Evolutionary conservation across 352 stramenopile species (phyloP).

Genomic region (Phytophthora hybrid): DNA sequence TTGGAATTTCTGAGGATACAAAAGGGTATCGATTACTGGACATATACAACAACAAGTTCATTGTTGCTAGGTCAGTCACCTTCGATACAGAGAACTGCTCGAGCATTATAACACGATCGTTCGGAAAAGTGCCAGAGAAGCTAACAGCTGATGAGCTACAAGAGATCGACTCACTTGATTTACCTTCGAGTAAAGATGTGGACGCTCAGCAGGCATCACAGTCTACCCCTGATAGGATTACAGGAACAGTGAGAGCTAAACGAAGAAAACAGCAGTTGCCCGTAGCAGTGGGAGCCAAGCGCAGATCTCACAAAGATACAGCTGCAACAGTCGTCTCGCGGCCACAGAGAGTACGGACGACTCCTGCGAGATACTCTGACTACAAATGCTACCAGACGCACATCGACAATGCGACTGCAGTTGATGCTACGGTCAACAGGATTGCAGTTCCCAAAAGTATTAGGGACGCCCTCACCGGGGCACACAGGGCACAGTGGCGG

Average conservation of each 20-base stretch:
- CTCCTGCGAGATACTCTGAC: not conserved
- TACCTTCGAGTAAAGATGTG: too few relatives aligned
- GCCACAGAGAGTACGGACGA: not conserved
- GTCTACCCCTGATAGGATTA: not conserved
- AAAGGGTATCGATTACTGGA: slow-evolving; percentile 2
- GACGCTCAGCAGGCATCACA: not conserved
- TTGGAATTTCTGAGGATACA: slow-evolving; percentile 8
- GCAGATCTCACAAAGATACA: not conserved
- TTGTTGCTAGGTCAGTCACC: not conserved
- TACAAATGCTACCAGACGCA: slow-evolving; percentile 11
- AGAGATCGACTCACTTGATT: not conserved
- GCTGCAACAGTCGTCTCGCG: not conserved
- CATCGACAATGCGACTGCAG: slow-evolving; percentile 13
- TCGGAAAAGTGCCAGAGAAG: not conserved
- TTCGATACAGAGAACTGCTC: slow-evolving; percentile 1
- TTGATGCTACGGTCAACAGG: slow-evolving; percentile 4
- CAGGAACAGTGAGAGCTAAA: slow-evolving; percentile 9
- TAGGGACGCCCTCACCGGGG: too few relatives aligned
- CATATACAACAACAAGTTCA: slow-evolving; percentile 2
- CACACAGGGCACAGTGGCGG: too few relatives aligned
- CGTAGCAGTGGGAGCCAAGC: slow-evolving; percentile 5
- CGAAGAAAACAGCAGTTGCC: not conserved
- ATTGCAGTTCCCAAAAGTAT: not conserved
- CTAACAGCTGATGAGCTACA: not conserved
- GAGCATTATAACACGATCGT: not conserved